Percentiles rank a stretch among this genome's conserved stretches.
Evolutionary conservation across 805 yeast genomes (phyloP).

Genomic region (Millerago galiae): DNA sequence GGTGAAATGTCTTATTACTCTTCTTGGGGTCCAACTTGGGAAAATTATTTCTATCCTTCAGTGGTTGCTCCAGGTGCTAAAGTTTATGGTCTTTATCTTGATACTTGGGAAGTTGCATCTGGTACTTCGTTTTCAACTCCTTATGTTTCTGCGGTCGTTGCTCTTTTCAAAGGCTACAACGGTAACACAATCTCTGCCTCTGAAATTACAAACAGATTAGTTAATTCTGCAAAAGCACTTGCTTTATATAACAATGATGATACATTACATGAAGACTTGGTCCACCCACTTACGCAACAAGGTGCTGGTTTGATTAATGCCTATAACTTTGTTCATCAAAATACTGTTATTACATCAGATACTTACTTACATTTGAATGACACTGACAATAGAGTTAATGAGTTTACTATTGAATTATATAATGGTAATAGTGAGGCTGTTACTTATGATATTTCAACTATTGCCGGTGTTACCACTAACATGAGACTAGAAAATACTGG

Average conservation of each 20-base stretch:
- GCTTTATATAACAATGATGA: neutral
- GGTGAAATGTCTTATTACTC: conserved; percentile 12
- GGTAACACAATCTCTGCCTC: conserved; percentile 3
- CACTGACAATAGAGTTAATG: conserved; percentile 10
- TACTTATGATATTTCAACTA: conserved; percentile 7
- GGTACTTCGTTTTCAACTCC: conserved; percentile 17
- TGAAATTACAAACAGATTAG: conserved; percentile 6
- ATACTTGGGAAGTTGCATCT: conserved; percentile 8
- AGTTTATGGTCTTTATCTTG: conserved; percentile 11
- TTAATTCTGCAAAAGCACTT: conserved; percentile 6
- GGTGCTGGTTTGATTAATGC: conserved; percentile 16
- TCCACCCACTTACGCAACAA: conserved; percentile 10
- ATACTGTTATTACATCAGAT: conserved; percentile 5
- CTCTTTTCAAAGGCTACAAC: conserved; percentile 6
- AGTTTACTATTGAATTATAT: conserved; percentile 8
- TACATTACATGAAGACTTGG: conserved; percentile 4
- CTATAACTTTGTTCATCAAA: conserved; percentile 6
- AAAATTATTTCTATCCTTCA: conserved; percentile 15
- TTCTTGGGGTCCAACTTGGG: conserved; percentile 17
- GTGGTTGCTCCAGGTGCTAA: conserved; percentile 16
- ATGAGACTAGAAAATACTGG: conserved; percentile 1
- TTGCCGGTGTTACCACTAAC: conserved; percentile 8
- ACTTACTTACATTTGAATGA: conserved; percentile 11
- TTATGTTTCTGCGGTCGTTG: conserved; percentile 14
- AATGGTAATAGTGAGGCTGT: conserved; percentile 10